Evolutionary conservation across 2,329 filamentous ascomycete species (phyloP), one percentile per base, ranked within the genome.

Genomic region (Daldinia eschscholtzii): DNA sequence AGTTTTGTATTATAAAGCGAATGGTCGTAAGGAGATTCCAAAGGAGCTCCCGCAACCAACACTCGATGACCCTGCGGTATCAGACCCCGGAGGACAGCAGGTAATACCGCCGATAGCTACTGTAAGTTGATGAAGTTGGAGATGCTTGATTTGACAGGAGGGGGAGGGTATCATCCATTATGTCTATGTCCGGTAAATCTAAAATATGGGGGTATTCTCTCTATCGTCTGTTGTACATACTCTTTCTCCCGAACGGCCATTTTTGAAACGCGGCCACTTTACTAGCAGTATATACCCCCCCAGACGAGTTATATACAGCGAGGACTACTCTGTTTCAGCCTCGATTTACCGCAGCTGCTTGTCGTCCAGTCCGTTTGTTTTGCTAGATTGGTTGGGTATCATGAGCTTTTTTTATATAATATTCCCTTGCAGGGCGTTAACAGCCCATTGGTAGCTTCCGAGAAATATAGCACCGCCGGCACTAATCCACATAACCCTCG

Each of bases 391-490:
- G 33, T 33, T 50, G 46, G 46, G 46, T 65, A 39, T 55, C 42
- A n/a, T 28, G 46, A 55, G 58, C 44, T 23, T 48, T 48, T 48
- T 48, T 70, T 60, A 64, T 70, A 64, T 61, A 26, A 64, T n/a
- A 12, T 69, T 74, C 7, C 71, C 82, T 61, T 88, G 86, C 74
- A 97, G 80, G 35, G 89, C 83, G 82, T 97, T 97, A 74, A 91
- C 91, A 23, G 90, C 92, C 89, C 91, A 96, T 80, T 97, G 93
- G 80, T 98, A 98, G 75, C 92, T 95, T 0, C 95, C 96, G 76
- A 98, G 80, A 82, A 99, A 99, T 37, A 99, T 93, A 10, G 95
- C 93, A 1, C 96, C 96, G 2, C 96, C 96, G 64, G 93, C 91
- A 73, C 93, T 96, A 78, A 99, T 99, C 94, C 96, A 98, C 70